Conservation (phyloP, 345 rosid species). For the Dovyalis caffra region DNA sequence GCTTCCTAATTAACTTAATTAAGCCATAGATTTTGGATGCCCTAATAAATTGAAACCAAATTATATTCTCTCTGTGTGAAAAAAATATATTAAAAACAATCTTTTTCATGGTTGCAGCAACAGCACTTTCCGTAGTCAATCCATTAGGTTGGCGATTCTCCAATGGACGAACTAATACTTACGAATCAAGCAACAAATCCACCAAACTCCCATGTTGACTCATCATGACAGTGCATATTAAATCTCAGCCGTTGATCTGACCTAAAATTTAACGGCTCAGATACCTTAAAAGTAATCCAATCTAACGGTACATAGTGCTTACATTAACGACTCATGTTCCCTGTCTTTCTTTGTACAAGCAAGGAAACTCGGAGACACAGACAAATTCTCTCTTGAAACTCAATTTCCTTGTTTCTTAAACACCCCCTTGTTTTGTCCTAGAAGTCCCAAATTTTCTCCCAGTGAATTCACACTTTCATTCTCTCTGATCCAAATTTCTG, state of each 20-base stretch:
- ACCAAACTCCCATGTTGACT: slow-evolving; percentile 8
- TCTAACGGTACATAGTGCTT: slow-evolving; percentile 1
- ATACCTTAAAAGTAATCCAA: not conserved
- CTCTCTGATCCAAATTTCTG: not conserved
- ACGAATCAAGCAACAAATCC: slow-evolving; percentile 6
- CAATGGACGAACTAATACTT: not conserved
- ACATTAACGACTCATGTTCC: too few species aligned
- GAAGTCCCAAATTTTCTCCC: not conserved
- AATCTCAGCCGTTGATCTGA: not conserved
- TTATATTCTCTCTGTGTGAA: too few species aligned
- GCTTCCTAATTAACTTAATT: too few species aligned
- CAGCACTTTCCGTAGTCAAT: too few species aligned
- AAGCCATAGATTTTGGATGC: too few species aligned
- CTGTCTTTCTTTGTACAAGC: not conserved
- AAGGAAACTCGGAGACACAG: not conserved
- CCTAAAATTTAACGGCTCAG: not conserved
- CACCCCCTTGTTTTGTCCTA: too few species aligned
- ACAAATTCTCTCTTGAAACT: not conserved
- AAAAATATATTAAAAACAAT: too few species aligned
- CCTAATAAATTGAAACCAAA: too few species aligned
- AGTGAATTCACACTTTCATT: not conserved
- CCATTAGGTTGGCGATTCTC: not conserved
- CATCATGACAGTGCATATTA: not conserved
- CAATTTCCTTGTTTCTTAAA: not conserved
- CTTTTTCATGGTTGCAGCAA: too few species aligned